phyloP scores from a whole-genome alignment of 108 stramenopile genomes.

The Conticribra guillardii region DNA sequence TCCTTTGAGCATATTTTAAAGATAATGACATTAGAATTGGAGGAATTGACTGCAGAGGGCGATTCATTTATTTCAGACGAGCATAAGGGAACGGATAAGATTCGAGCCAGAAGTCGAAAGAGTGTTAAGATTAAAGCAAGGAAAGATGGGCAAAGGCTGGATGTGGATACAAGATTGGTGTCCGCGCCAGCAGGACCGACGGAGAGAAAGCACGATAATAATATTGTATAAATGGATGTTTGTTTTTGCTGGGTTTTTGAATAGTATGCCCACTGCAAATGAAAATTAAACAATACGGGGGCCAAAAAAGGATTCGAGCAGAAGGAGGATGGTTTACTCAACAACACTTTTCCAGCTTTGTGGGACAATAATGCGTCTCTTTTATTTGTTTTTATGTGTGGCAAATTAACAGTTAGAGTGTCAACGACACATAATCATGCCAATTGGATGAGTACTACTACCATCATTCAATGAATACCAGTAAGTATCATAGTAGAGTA shows the following conservation, averaged over 20 bases:
- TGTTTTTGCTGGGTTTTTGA: not conserved
- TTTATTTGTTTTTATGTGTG: too few relatives aligned
- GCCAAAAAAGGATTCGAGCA: too few relatives aligned
- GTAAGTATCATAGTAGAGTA: not conserved
- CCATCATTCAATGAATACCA: too few relatives aligned
- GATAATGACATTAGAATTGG: constrained; percentile 64
- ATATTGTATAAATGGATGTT: constrained; percentile 42
- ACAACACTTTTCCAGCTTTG: too few relatives aligned
- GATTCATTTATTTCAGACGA: constrained; percentile 50
- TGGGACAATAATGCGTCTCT: too few relatives aligned
- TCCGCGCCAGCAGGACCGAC: constrained; percentile 30
- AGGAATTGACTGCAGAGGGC: constrained; percentile 44
- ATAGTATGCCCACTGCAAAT: too few relatives aligned
- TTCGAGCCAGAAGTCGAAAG: constrained; percentile 65
- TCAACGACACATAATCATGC: too few relatives aligned
- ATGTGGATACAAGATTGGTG: constrained; percentile 75
- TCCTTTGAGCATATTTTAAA: constrained; percentile 71
- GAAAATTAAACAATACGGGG: too few relatives aligned
- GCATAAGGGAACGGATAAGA: constrained; percentile 63
- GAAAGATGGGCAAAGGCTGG: constrained; percentile 48
- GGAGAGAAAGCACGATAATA: constrained; percentile 43
- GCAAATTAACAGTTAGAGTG: too few relatives aligned
- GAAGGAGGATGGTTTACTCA: too few relatives aligned
- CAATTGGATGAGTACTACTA: too few relatives aligned
- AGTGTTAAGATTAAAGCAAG: constrained; percentile 52